A percentile compares a stretch with the other conserved stretches of the same genome.
phyloP scores from a whole-genome alignment of 306 rosid genomes.

The Fragaria iinumae region DNA sequence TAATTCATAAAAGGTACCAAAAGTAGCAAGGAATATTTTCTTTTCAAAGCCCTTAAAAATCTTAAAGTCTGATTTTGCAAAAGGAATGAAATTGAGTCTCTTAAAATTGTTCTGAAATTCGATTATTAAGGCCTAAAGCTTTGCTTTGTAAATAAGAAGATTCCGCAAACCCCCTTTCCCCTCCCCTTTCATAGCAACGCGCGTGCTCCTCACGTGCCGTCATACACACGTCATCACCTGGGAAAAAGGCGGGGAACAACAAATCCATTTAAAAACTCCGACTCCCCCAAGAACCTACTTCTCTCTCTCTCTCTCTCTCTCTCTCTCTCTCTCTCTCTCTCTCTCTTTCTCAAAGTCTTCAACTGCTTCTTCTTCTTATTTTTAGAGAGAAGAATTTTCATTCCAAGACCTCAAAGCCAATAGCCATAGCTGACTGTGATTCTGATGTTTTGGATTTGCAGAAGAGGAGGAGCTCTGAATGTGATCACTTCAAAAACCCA shows the following conservation, averaged over 20 bases:
- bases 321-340: neutral
- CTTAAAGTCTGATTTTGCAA: neutral
- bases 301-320: neutral
- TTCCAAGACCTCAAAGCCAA: neutral
- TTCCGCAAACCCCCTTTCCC: neutral
- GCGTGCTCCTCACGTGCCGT: conserved; percentile 34
- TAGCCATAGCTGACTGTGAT: neutral
- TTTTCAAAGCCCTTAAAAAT: neutral
- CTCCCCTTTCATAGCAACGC: neutral
- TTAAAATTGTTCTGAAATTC: neutral
- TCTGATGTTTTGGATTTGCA: conserved; percentile 12
- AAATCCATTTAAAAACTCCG: conserved; percentile 37
- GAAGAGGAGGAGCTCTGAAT: conserved; percentile 35
- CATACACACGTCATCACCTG: conserved; percentile 28
- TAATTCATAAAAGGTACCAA: too few relatives aligned
- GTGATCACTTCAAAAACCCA: conserved; percentile 32
- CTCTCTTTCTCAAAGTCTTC: neutral
- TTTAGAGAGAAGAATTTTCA: conserved; percentile 5
- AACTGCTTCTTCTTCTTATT: neutral
- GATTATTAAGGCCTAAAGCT: neutral
- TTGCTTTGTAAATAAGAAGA: neutral
- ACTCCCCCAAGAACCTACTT: conserved; percentile 4
- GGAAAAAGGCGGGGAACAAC: conserved; percentile 62
- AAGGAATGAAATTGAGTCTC: neutral
- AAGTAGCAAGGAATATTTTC: neutral